Conservation (phyloP, 2,329 filamentous ascomycete species). For the Didymosphaeria variabile region DNA sequence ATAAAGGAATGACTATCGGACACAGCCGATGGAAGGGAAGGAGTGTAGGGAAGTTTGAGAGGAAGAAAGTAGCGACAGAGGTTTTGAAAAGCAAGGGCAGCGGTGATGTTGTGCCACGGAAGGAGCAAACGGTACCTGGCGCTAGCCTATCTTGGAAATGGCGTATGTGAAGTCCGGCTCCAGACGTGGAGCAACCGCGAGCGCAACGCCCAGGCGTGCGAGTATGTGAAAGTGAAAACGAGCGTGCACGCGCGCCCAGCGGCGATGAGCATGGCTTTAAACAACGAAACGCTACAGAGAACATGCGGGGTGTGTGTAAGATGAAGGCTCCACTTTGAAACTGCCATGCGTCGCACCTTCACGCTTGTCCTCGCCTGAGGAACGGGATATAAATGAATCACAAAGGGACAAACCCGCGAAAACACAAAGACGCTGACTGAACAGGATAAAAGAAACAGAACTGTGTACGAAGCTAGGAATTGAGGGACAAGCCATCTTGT, state of each 20-base stretch:
- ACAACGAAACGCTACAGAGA: constrained; percentile 8
- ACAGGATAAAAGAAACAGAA: background rate
- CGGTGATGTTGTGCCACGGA: constrained; percentile 1
- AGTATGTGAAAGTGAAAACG: background rate
- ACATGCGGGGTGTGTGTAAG: constrained; percentile 4
- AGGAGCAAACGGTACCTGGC: constrained; percentile 14
- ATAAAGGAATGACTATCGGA: constrained; percentile 13
- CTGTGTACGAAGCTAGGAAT: background rate
- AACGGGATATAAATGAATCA: constrained; percentile 3
- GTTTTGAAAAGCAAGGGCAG: constrained; percentile 8
- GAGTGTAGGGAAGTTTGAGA: background rate
- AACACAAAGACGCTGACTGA: background rate
- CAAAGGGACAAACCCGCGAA: background rate
- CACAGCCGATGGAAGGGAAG: constrained; percentile 8
- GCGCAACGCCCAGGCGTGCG: constrained; percentile 7
- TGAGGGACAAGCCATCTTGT: background rate
- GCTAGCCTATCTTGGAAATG: constrained; percentile 6
- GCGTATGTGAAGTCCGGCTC: background rate
- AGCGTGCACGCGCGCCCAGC: background rate
- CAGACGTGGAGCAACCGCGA: background rate
- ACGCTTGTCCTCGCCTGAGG: constrained; percentile 5
- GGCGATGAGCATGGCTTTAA: background rate
- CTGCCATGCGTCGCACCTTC: constrained; percentile 14
- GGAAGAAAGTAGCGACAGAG: constrained; percentile 7
- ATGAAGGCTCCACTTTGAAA: constrained; percentile 11